Evolutionary conservation across 805 yeast species (phyloP).

Genomic region (Pichia sporocuriosa): DNA sequence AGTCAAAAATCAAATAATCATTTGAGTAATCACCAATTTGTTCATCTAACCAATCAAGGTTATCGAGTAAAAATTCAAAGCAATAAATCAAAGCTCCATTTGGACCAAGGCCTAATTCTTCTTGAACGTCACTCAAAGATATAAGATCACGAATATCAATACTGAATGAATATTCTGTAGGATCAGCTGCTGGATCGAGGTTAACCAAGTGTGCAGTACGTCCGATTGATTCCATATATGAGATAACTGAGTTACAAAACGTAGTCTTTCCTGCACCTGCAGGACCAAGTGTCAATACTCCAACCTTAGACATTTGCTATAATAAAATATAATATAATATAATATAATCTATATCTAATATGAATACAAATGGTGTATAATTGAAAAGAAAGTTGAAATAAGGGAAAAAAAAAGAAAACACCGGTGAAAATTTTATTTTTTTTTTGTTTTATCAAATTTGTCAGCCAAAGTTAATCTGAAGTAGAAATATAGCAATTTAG

Average conservation of each 20-base stretch:
- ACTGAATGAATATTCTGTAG: slow-evolving; percentile 84
- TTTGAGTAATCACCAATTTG: slow-evolving; percentile 95
- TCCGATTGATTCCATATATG: slow-evolving; percentile 85
- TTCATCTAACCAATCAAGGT: slow-evolving; percentile 95
- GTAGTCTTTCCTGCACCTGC: slow-evolving; percentile 97
- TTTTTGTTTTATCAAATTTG: no score
- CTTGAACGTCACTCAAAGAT: slow-evolving; percentile 90
- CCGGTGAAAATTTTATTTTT: no score
- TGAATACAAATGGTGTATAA: no score
- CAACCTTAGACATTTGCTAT: slow-evolving; percentile 93
- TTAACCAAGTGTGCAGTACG: slow-evolving; percentile 93
- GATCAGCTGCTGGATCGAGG: slow-evolving; percentile 95
- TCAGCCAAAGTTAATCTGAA: no score
- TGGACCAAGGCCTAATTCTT: slow-evolving; percentile 88
- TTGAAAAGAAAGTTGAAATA: no score
- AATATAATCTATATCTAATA: no score
- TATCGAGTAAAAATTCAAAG: slow-evolving; percentile 82
- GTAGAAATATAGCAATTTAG: no score
- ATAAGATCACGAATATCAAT: slow-evolving; percentile 88
- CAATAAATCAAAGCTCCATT: slow-evolving; percentile 93
- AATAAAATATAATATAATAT: no score
- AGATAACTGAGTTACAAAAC: slow-evolving; percentile 79
- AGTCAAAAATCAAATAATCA: slow-evolving; percentile 88
- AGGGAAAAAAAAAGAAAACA: no score
- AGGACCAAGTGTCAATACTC: slow-evolving; percentile 90